Conservation (phyloP, 2,329 filamentous ascomycete species). For the Fusarium penzigii region DNA sequence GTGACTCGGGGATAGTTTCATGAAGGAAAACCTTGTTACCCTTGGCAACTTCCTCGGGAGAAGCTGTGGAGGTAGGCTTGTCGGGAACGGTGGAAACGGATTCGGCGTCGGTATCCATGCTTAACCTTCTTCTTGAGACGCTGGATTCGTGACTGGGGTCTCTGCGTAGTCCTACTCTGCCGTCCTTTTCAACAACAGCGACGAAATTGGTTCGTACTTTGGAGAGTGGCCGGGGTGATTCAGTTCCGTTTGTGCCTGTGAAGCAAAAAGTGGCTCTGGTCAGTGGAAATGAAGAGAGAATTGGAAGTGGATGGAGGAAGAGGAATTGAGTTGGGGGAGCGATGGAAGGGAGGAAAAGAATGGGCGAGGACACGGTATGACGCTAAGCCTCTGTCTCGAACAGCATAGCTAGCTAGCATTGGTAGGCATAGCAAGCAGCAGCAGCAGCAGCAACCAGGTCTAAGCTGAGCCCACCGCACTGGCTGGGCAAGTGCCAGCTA, state of each 20-base stretch:
- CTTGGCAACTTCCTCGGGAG: constrained; percentile 27
- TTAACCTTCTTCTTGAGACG: constrained; percentile 38
- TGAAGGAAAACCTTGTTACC: constrained; percentile 30
- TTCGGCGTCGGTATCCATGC: constrained; percentile 36
- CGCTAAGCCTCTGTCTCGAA: neutral
- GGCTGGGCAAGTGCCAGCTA: neutral
- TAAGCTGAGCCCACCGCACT: neutral
- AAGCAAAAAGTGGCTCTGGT: constrained; percentile 17
- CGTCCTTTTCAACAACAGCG: constrained; percentile 69
- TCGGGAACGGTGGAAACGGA: constrained; percentile 40
- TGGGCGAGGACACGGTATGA: neutral
- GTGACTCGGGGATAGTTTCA: constrained; percentile 46
- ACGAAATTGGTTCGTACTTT: constrained; percentile 77
- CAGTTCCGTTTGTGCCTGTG: constrained; percentile 38
- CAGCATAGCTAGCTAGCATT: too few species aligned
- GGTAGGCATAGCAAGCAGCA: neutral
- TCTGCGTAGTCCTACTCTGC: constrained; percentile 53
- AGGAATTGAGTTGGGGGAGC: constrained; percentile 12
- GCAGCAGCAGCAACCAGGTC: neutral
- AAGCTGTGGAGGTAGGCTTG: constrained; percentile 30
- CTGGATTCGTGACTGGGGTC: constrained; percentile 41
- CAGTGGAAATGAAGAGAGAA: constrained; percentile 25
- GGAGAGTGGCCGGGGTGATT: constrained; percentile 66
- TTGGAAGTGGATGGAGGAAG: constrained; percentile 17
- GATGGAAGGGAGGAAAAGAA: constrained; percentile 7